Evolutionary conservation across 1,284 basidiomycete genomes (phyloP).

Genomic region (Dichomitus squalens): DNA sequence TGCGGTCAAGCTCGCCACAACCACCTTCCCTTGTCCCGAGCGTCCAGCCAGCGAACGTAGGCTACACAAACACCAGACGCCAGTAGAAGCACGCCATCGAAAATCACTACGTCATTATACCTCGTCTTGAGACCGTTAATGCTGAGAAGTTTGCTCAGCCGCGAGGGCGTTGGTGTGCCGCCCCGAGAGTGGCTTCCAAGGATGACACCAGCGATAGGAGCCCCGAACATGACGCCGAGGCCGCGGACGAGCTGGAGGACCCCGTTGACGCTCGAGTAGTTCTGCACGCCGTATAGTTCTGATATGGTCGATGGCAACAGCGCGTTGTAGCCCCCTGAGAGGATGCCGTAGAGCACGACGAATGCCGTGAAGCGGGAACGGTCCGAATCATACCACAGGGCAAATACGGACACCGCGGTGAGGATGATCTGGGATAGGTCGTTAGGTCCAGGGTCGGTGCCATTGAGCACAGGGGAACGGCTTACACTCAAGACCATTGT

Average conservation of each 20-base stretch:
- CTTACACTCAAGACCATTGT: constrained; percentile 44
- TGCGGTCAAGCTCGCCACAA: constrained; percentile 40
- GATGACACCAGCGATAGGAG: constrained; percentile 44
- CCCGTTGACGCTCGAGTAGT: constrained; percentile 44
- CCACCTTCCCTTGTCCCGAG: constrained; percentile 44
- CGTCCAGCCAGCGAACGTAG: constrained; percentile 46
- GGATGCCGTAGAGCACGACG: constrained; percentile 42
- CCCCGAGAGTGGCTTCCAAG: constrained; percentile 40
- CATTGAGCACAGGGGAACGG: constrained; percentile 1
- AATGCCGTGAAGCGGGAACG: constrained; percentile 41
- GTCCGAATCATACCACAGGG: constrained; percentile 44
- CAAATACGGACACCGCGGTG: constrained; percentile 44
- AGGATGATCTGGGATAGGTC: constrained; percentile 37
- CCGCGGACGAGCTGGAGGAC: constrained; percentile 46
- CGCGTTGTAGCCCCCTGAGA: constrained; percentile 46
- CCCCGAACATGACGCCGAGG: constrained; percentile 41
- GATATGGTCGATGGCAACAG: constrained; percentile 46
- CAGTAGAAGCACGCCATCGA: constrained; percentile 41
- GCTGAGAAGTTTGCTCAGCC: constrained; percentile 7
- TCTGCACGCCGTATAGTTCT: constrained; percentile 45
- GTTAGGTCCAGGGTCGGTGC: background rate
- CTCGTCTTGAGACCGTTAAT: constrained; percentile 29
- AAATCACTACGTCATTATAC: constrained; percentile 44
- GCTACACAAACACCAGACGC: constrained; percentile 42
- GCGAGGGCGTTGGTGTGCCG: background rate